Evolutionary conservation across 139 green algal species (phyloP).

Genomic region (Micractinium sp.): DNA sequence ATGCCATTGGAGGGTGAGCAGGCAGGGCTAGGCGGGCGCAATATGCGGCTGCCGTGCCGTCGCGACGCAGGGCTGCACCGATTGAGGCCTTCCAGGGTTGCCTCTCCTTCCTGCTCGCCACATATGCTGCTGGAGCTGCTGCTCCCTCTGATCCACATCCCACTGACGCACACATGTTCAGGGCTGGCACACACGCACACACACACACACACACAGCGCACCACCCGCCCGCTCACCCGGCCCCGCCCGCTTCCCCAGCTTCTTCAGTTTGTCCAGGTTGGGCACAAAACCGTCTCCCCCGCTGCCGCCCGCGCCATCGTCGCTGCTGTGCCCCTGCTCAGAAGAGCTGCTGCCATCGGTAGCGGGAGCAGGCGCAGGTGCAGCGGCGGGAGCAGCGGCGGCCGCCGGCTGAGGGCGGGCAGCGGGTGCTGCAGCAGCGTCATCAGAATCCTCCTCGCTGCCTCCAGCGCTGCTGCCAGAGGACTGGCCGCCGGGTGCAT

Average conservation of each 20-base stretch:
- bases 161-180: too few relatives aligned
- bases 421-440: not conserved
- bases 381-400: not conserved
- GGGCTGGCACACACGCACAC: too few relatives aligned
- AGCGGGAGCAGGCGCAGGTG: not conserved
- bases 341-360: not conserved
- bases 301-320: not conserved
- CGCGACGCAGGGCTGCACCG: not conserved
- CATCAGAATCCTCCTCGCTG: conserved; percentile 2
- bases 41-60: not conserved
- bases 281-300: conserved; percentile 25
- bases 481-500: not conserved
- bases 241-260: conserved; percentile 33
- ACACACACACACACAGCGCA: not conserved
- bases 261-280: conserved; percentile 28
- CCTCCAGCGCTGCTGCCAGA: not conserved
- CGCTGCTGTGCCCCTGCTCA: conserved; percentile 21
- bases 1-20: not conserved
- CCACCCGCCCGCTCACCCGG: not conserved
- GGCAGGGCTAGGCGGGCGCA: not conserved
- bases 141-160: not conserved
- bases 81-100: not conserved
- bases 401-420: not conserved
- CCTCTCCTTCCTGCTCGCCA: not conserved
- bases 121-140: not conserved